Base-by-base conservation (phyloP, 805 yeast genomes). In the Pichia heedii region DNA sequence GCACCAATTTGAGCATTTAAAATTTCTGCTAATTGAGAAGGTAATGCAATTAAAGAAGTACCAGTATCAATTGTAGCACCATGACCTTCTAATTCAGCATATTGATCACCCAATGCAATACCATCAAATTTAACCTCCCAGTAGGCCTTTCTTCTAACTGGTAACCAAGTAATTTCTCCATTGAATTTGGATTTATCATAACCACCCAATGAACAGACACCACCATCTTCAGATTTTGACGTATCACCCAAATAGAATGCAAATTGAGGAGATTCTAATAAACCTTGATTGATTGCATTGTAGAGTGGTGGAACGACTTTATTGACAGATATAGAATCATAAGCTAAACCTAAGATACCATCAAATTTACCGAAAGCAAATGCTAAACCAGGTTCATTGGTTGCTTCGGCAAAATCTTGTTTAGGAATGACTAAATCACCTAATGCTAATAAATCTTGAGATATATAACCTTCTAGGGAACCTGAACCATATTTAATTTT, bases 41-140 rank as follows among this genome's bases (percentile, higher is more conserved):
- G 98, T 61, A 93, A 74, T 39, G 96, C 88, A 65, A 93, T 84
- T 65, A 93, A 76, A 32, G 97, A 90, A 51, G 98, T 93, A 68
- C 98, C 98, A 46, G 98, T 93, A 67, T 93, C 98, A 61, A 93
- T 88, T 49, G 96, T 96, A 57, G 97, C 98, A 64, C 98, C 98
- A 49, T 88, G 81, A 58, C 70, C 70, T 54, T 74, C 76, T 58
- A 93, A 77, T 55, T 73, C 77, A 40, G 97, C 96, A 59, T 76
- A 84, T 69, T 93, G 95, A 54, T 84, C 84, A 58, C 98, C 98
- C 50, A 93, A 74, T 36, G 89, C 85, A 62, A 93, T 73, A 55
- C 95, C 89, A 55, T 87, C 87, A 54, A 93, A 83, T 55, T 82
- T 77, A 48, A 93, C 98, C 74, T 93, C 98, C 98, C 98, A 93